Evolutionary conservation across 805 yeast species (phyloP), one percentile per base, ranked within the genome.

Genomic region (Cyberlindnera sargentensis): DNA sequence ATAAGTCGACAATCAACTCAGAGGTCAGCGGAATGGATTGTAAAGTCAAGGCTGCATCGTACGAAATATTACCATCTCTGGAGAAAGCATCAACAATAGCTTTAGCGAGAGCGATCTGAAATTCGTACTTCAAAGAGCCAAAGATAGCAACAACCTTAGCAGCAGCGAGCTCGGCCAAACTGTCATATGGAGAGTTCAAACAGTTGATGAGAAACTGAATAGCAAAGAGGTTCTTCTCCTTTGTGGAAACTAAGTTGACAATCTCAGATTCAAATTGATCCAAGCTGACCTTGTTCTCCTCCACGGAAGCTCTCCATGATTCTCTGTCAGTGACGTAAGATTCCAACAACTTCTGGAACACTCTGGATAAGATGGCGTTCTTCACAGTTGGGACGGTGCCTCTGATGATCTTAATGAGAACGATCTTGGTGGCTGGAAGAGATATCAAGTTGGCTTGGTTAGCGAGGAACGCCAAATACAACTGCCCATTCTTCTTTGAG

Each of bases 391-490:
- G 30, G 6, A 51, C 46, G 6, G 63, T 67, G 6, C 66, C 64
- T 20, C 69, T 64, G n/a, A 82, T 60, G 33, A 72, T 51, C n/a
- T 62, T 55, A 46, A 82, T 57, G 4, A 82, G 64, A 28, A 68
- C 64, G 36, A 67, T 61, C 56, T 88, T 84, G 24, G 86, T 68
- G 23, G 64, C 71, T 24, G 84, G 82, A 25, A 80, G 49, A 7
- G 76, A 63, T 25, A 72, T 65, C 7, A 65, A 51, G 33, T 67
- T 59, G 55, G 86, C 84, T 61, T 88, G 93, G 44, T 82, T 78
- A 20, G 83, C 76, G 54, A 87, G 70, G 50, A 81, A 84, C 0
- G 89, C 75, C 42, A 81, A 61, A 37, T 75, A 68, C 5, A 82
- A 64, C 44, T 75, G 73, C 11, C 82, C 82, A 36, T 74, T 78